Evolutionary conservation across 2,329 filamentous ascomycete genomes (phyloP), one percentile per base, ranked within the genome.

Genomic region (Plenodomus biglobosus): DNA sequence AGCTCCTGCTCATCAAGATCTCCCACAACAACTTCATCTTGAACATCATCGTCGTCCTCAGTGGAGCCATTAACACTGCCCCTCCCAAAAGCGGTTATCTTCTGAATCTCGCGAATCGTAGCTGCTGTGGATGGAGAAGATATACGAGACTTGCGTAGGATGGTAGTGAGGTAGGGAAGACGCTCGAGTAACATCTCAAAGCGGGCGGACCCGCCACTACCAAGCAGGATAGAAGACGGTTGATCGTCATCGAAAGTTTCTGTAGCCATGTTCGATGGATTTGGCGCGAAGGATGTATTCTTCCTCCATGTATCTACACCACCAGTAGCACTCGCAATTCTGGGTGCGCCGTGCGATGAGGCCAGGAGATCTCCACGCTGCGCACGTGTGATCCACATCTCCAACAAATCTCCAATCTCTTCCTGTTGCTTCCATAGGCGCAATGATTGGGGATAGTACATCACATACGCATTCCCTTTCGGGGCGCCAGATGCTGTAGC

Each of bases 361-460:
- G 53, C 46, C 38, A 68, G 53, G 56, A 68, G 45, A 53, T 72
- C 53, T 46, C 73, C 68, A 56, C 65, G 72, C 66, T 78, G 79
- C 17, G 85, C 73, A 41, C 79, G 81, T 0, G 80, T 76, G 1
- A 85, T 83, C 80, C 87, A 89, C 47, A 86, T 64, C 48, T 90
- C 87, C 1, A 95, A 75, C 1, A 90, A 70, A 0, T 83, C 85
- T 52, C 90, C 86, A 5, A 92, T 79, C 67, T 96, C 92, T 66
- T 97, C 92, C 54, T 84, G 87, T 46, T 85, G 81, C 50, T 86
- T 82, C 90, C 92, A 96, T 10, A 96, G 72, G 59, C 90, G 90
- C 36, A 95, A 75, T 46, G 87, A 90, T 0, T 85, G 85, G 0
- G 94, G 94, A 64, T 94, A 99, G 59, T 92, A 95, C 89, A 99